Percentiles rank a stretch among this genome's conserved stretches.
phyloP scores from a whole-genome alignment of 495 filamentous ascomycete genomes.

The Neurospora tetrasperma region DNA sequence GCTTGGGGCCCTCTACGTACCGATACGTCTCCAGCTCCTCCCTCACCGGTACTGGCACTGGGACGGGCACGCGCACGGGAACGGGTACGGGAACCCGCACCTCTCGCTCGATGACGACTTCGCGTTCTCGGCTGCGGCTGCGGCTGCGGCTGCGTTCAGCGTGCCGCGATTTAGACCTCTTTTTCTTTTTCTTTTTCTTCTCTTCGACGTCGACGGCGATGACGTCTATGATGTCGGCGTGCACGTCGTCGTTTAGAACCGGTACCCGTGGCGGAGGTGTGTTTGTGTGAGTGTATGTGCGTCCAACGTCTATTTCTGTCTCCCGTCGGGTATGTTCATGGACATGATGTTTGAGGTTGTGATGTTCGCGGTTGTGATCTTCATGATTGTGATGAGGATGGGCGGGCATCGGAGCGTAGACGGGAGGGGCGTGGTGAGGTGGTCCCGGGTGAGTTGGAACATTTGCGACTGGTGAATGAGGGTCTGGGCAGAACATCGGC shows the following conservation, averaged over 20 bases:
- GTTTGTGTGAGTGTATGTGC: neutral
- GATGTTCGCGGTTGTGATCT: slow-evolving; percentile 6
- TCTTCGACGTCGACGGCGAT: slow-evolving; percentile 43
- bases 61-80: slow-evolving; percentile 22
- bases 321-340: neutral
- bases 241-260: slow-evolving; percentile 16
- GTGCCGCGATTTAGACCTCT: slow-evolving; percentile 12
- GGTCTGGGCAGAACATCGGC: neutral
- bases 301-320: neutral
- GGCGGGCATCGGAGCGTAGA: neutral
- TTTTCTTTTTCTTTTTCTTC: slow-evolving; percentile 5
- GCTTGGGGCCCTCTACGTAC: slow-evolving; percentile 32
- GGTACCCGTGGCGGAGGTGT: slow-evolving; percentile 14
- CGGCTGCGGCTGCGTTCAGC: slow-evolving; percentile 11
- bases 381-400: slow-evolving; percentile 12
- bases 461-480: neutral
- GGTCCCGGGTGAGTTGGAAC: neutral
- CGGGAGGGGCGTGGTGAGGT: neutral
- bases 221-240: slow-evolving; percentile 35
- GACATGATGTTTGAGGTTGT: slow-evolving; percentile 3
- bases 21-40: slow-evolving; percentile 36
- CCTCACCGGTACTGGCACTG: slow-evolving; percentile 14
- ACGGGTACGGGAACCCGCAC: slow-evolving; percentile 29
- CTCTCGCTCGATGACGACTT: slow-evolving; percentile 42
- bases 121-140: slow-evolving; percentile 19